Conservation (phyloP, 2,329 filamentous ascomycete species). For the Coniella lustricola region DNA sequence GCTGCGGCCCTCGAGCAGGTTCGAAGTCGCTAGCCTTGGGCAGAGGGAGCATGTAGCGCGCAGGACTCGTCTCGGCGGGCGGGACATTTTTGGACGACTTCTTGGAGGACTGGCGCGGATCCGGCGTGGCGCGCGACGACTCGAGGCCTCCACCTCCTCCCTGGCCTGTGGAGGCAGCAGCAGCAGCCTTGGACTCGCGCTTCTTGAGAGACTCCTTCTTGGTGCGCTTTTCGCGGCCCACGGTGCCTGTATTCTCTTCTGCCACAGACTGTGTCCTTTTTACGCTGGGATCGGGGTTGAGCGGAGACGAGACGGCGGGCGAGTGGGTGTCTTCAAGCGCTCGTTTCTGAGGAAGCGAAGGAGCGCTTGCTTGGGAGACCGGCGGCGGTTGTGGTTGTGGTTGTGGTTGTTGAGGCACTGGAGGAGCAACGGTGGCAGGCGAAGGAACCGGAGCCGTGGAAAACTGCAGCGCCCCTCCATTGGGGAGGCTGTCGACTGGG, state of each 20-base stretch:
- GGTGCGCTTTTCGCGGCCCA: constrained; percentile 43
- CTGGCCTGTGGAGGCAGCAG: constrained; percentile 18
- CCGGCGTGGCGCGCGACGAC: constrained; percentile 50
- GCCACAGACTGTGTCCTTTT: constrained; percentile 23
- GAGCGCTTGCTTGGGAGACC: constrained; percentile 26
- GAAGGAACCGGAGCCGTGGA: background rate
- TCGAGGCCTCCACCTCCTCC: constrained; percentile 33
- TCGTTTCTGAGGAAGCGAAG: constrained; percentile 57
- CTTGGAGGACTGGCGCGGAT: constrained; percentile 36
- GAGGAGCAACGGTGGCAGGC: constrained; percentile 17
- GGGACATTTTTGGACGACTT: constrained; percentile 29
- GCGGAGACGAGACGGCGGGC: constrained; percentile 64
- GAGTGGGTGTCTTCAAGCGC: constrained; percentile 62
- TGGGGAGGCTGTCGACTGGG: constrained; percentile 6
- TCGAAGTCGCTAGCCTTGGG: constrained; percentile 58
- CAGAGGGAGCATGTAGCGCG: constrained; percentile 58
- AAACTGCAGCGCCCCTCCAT: background rate
- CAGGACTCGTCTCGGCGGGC: constrained; percentile 40
- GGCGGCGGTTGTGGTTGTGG: constrained; percentile 18
- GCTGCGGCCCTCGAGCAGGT: constrained; percentile 47
- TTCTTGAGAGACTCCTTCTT: constrained; percentile 66
- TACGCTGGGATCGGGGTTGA: constrained; percentile 56
- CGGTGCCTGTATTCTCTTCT: constrained; percentile 28
- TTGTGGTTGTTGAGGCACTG: no score
- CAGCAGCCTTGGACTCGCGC: constrained; percentile 52